A percentile compares a stretch with the other conserved stretches of the same genome.
Conservation (phyloP, 768 basidiomycete genomes). For the Phanerodontia chrysosporium region DNA sequence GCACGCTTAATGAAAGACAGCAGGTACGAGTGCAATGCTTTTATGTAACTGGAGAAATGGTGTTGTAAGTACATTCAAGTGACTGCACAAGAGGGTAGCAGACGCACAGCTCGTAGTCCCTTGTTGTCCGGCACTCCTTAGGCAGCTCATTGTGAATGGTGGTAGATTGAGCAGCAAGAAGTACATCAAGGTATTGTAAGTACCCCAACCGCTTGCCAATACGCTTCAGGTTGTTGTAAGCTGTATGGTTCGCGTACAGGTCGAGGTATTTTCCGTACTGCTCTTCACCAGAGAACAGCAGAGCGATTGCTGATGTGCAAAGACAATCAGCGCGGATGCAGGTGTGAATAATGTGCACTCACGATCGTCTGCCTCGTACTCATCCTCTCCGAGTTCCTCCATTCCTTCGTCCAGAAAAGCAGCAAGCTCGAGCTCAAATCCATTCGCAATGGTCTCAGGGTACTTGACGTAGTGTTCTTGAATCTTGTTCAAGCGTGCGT, state of each 20-base stretch:
- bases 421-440: constrained; percentile 81
- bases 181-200: constrained; percentile 86
- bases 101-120: constrained; percentile 79
- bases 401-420: constrained; percentile 74
- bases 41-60: constrained; percentile 67
- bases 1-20: constrained; percentile 83
- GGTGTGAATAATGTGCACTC: constrained; percentile 30
- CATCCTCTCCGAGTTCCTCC: constrained; percentile 64
- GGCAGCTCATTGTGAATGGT: constrained; percentile 66
- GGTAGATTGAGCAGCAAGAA: constrained; percentile 61
- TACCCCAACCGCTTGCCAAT: constrained; percentile 83
- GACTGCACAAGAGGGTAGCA: neutral
- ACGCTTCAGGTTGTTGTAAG: constrained; percentile 87
- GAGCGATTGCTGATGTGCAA: constrained; percentile 54
- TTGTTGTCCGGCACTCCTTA: constrained; percentile 60
- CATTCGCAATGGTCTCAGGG: constrained; percentile 80
- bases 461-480: constrained; percentile 96
- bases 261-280: constrained; percentile 93
- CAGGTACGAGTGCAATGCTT: constrained; percentile 76
- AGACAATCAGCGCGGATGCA: neutral
- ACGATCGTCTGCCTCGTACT: constrained; percentile 89
- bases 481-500: constrained; percentile 91
- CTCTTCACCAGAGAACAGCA: constrained; percentile 96
- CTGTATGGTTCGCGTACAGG: constrained; percentile 80
- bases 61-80: neutral